These are phyloP conservation scores for Penicillium concentricum DNA, from an alignment of 2,329 filamentous ascomycete genomes.

Conservation along the genomic window DNA sequence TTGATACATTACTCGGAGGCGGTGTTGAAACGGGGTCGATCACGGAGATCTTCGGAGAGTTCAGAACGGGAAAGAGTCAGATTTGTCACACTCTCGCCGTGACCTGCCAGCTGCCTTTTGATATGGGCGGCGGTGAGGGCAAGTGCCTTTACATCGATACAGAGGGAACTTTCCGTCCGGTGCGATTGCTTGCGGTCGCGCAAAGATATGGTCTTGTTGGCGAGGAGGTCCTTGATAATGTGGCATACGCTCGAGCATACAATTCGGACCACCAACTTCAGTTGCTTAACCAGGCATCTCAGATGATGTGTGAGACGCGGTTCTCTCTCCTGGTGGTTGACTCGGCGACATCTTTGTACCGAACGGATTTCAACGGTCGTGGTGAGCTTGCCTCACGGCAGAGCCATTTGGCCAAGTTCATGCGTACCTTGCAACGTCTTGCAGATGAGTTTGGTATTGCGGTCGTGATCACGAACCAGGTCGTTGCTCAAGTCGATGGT, in stretches of 20 bases:
- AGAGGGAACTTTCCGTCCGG: constrained; percentile 93
- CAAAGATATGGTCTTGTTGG: constrained; percentile 92
- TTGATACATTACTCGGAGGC: constrained; percentile 91
- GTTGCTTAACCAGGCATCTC: constrained; percentile 87
- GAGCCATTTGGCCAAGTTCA: constrained; percentile 51
- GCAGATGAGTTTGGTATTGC: constrained; percentile 87
- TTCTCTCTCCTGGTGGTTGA: constrained; percentile 96
- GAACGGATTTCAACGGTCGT: constrained; percentile 94
- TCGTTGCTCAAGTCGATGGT: constrained; percentile 96
- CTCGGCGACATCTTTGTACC: constrained; percentile 90
- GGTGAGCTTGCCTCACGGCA: constrained; percentile 94
- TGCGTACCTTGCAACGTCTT: constrained; percentile 49
- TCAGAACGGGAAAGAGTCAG: constrained; percentile 96
- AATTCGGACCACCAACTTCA: constrained; percentile 98
- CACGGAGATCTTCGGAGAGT: constrained; percentile 97
- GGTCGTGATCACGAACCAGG: constrained; percentile 97
- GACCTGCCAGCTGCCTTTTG: constrained; percentile 94
- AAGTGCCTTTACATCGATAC: constrained; percentile 99
- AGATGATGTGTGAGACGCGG: constrained; percentile 99
- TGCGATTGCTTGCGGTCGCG: constrained; percentile 85
- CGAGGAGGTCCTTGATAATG: constrained; percentile 96
- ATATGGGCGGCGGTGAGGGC: constrained; percentile 97
- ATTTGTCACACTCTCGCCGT: constrained; percentile 98
- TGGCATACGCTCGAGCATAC: constrained; percentile 96
- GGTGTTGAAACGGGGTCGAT: constrained; percentile 97